Evolutionary conservation across 768 basidiomycete genomes (phyloP), one percentile per base, ranked within the genome.

Genomic region (Panaeolus cyanescens): DNA sequence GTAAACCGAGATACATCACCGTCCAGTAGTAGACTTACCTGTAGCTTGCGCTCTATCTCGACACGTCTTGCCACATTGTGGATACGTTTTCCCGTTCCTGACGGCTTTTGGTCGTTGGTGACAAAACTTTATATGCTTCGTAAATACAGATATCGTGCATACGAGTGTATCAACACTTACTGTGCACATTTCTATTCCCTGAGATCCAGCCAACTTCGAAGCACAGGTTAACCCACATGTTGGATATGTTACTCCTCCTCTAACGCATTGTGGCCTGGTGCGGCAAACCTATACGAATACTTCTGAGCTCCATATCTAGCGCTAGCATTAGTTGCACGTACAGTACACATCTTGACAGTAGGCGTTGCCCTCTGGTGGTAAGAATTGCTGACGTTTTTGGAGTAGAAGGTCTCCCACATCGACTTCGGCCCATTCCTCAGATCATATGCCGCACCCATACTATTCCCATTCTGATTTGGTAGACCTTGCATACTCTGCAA

Each of bases 31-130:
- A 31, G 15, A n/a, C 25, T 34, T 31, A 59, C 62, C 54, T 7
- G 62, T 42, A 20, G 40, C 31, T 58, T 55, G 64, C 12, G 68
- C 65, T 42, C 67, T 69, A 50, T 70, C 67, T 45, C 67, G 61
- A 54, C 70, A 73, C 28, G 67, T 66, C 32, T 53, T 64, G n/a
- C 70, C 69, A 45, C 70, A 73, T 13, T 70, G 68, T 15, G 65
- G 67, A 54, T 60, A 69, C 5, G 39, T 54, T 57, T 60, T 62
- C 5, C 64, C 65, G 33, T 65, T 67, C 30, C 62, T 53, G 17
- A 62, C 36, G 15, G 61, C 59, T 58, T 70, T 70, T 13, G 69
- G 71, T 37, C 63, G 55, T 50, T 62, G 55, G 13, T 62, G 56
- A 61, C 71, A 72, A 39, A 62, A 62, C 71, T 72, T 40, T 32